phyloP scores from a whole-genome alignment of 2,329 filamentous ascomycete genomes.

The Aspergillus niger region DNA sequence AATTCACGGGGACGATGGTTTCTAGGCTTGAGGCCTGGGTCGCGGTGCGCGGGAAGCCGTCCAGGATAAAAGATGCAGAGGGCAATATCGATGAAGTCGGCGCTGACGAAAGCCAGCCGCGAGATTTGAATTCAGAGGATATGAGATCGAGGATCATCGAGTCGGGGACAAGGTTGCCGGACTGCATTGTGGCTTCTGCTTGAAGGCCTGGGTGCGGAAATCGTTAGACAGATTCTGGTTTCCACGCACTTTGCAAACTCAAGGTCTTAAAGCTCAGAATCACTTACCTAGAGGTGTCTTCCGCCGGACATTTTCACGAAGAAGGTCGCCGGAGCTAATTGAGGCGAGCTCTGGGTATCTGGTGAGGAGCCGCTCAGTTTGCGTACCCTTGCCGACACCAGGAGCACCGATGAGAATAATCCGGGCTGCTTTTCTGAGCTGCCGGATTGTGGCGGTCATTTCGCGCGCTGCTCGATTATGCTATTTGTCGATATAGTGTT shows the following conservation, averaged over 20 bases:
- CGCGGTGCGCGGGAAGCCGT: slow-evolving; percentile 91
- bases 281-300: slow-evolving; percentile 77
- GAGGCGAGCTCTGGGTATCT: slow-evolving; percentile 86
- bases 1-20: slow-evolving; percentile 85
- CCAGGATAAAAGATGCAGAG: slow-evolving; percentile 86
- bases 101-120: slow-evolving; percentile 71
- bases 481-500: neutral
- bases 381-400: slow-evolving; percentile 96
- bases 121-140: slow-evolving; percentile 79
- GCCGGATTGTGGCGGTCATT: slow-evolving; percentile 42
- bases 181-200: slow-evolving; percentile 84
- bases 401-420: slow-evolving; percentile 94
- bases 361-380: slow-evolving; percentile 82
- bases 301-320: slow-evolving; percentile 89
- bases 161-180: slow-evolving; percentile 88
- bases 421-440: slow-evolving; percentile 78
- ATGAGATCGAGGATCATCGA: slow-evolving; percentile 90
- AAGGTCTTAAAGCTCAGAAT: neutral
- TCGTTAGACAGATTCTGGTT: slow-evolving; percentile 3
- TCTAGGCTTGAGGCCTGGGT: slow-evolving; percentile 77
- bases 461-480: neutral
- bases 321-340: slow-evolving; percentile 89
- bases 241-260: neutral
- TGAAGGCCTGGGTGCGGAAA: slow-evolving; percentile 67
- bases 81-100: slow-evolving; percentile 62